Base-by-base conservation (phyloP, 2,329 filamentous ascomycete species). In the Monilinia polystroma region DNA sequence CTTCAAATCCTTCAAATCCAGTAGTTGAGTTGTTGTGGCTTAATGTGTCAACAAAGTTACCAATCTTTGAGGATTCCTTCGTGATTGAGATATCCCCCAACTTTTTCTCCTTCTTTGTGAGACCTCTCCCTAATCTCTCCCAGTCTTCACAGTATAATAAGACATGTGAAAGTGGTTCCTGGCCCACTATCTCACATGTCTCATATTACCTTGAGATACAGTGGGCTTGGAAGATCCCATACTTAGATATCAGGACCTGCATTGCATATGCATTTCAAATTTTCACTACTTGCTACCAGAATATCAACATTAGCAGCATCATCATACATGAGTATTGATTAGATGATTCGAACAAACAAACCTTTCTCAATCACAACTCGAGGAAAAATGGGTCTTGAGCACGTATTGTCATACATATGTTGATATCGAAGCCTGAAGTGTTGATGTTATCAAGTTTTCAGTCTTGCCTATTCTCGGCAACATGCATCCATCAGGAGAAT, bases 231-330 rank as follows among this genome's bases (percentile, higher is more conserved):
- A 7, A 23, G 26, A 18, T 20, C 14, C 43, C 45, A 51, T 26
- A 35, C 32, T 35, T 35, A 35, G 11, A 12, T 58, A 43, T 16
- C 12, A 35, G 43, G 29, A 49, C 20, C 45, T 38, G 45, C 58
- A 51, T 51, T 60, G 58, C 58, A 60, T 49, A 60, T 60, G 58
- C 58, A 60, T 20, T 35, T 18, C 38, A 59, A 26, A 51, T 38
- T 26, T 18, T 23, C 45, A 38, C 3, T 18, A 49, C 43, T 35
- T 18, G 8, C 26, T 12, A 23, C 11, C 45, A 47, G 6, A 47
- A 6, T 20, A 47, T n/a, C 43, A 47, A 47, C 26, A 47, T 35
- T 26, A 60, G 26, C 43, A 49, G 20, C 29, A 60, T 60, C 57
- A 60, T 60, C 29, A 38, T 51, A 49, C 57, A 60, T 60, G 57